Percentiles rank a stretch among this genome's conserved stretches.
Conservation (phyloP, 352 stramenopile genomes). For the Globisporangium barbulae region DNA sequence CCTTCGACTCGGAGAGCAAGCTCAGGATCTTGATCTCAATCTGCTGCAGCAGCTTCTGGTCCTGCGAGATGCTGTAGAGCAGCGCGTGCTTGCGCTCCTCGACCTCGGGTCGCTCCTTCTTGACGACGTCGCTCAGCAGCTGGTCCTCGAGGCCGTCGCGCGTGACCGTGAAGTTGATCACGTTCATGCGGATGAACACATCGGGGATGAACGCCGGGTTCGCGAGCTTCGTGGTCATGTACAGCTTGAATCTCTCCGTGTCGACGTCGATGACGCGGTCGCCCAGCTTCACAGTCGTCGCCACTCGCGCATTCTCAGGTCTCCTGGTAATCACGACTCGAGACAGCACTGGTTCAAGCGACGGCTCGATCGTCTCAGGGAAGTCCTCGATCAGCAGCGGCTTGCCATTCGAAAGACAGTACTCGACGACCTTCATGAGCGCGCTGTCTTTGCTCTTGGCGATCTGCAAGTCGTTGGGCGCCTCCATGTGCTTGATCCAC, state of each 20-base stretch:
- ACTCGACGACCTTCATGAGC: constrained; percentile 41
- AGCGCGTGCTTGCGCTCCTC: constrained; percentile 84
- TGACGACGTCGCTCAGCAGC: constrained; percentile 86
- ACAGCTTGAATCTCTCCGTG: constrained; percentile 77
- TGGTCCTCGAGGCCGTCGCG: constrained; percentile 88
- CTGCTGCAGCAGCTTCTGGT: constrained; percentile 88
- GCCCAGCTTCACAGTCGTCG: constrained; percentile 54
- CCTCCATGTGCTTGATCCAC: constrained; percentile 90
- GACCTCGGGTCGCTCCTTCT: constrained; percentile 81
- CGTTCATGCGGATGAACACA: constrained; percentile 90
- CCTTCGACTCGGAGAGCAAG: constrained; percentile 80
- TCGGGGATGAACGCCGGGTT: constrained; percentile 91
- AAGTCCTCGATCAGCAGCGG: constrained; percentile 67
- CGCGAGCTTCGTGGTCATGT: constrained; percentile 90
- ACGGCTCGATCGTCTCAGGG: constrained; percentile 43
- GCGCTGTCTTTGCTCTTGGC: constrained; percentile 57
- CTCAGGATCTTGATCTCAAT: constrained; percentile 91
- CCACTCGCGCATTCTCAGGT: neutral
- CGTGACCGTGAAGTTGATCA: constrained; percentile 94
- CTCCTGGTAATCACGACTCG: constrained; percentile 14
- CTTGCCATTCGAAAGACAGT: constrained; percentile 30
- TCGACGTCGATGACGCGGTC: constrained; percentile 76
- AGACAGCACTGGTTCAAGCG: constrained; percentile 50
- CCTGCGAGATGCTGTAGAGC: constrained; percentile 84
- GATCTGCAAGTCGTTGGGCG: constrained; percentile 51